Conservation (phyloP, 2,329 filamentous ascomycete species). For the Hymenoscyphus fructigenus region DNA sequence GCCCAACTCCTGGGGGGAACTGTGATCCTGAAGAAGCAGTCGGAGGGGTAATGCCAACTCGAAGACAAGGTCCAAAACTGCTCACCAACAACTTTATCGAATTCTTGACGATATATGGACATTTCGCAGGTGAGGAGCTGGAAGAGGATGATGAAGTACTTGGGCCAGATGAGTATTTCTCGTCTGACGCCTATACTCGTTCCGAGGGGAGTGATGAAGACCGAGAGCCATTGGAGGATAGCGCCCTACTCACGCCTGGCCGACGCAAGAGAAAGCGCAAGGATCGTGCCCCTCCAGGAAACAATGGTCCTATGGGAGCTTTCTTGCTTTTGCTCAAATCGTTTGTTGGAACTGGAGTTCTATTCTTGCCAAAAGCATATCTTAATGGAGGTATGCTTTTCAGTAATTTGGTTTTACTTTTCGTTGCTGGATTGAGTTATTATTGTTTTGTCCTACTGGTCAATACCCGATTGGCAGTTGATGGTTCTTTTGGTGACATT, state of each 20-base stretch:
- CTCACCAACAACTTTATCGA: constrained; percentile 94
- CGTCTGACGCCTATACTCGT: constrained; percentile 60
- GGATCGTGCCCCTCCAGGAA: constrained; percentile 69
- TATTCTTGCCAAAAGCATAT: constrained; percentile 90
- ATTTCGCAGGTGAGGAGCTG: constrained; percentile 95
- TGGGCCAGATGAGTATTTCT: constrained; percentile 87
- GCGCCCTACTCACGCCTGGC: constrained; percentile 76
- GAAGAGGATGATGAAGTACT: constrained; percentile 94
- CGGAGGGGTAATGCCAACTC: constrained; percentile 37
- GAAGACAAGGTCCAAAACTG: constrained; percentile 54
- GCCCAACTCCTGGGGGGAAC: constrained; percentile 47
- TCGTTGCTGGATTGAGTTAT: constrained; percentile 83
- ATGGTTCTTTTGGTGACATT: constrained; percentile 97
- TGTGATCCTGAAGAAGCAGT: constrained; percentile 38
- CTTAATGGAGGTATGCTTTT: constrained; percentile 98
- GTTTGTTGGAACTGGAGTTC: constrained; percentile 92
- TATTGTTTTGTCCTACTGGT: constrained; percentile 97
- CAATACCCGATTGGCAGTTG: constrained; percentile 77
- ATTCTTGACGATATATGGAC: constrained; percentile 90
- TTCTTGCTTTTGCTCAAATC: constrained; percentile 89
- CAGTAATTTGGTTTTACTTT: constrained; percentile 85
- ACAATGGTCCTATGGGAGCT: constrained; percentile 75
- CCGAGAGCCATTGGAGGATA: constrained; percentile 82
- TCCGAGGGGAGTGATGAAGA: constrained; percentile 62
- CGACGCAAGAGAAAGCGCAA: constrained; percentile 74